These are phyloP conservation scores for Astrephomene gubernaculifera DNA, from an alignment of 139 green algal genomes.

Conservation along the genomic window DNA sequence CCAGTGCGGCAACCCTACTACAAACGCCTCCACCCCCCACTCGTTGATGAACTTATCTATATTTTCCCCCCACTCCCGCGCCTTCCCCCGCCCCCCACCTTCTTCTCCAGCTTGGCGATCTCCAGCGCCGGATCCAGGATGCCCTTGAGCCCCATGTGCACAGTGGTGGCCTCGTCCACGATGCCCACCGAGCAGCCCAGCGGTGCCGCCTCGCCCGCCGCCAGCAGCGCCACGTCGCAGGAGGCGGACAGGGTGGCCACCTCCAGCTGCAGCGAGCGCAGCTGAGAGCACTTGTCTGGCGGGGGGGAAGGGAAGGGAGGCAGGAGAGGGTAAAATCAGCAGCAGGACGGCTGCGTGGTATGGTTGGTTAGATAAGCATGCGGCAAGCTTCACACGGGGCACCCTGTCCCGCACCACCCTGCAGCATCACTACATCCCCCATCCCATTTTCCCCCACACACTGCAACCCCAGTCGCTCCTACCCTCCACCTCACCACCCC, in stretches of 20 bases:
- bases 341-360: too few relatives aligned
- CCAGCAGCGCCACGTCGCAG: constrained; percentile 57
- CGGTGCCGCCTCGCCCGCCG: constrained; percentile 44
- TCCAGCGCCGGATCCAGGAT: constrained; percentile 93
- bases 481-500: not conserved
- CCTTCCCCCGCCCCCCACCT: too few relatives aligned
- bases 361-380: too few relatives aligned
- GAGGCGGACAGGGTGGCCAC: constrained; percentile 72
- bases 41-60: too few relatives aligned
- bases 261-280: constrained; percentile 58
- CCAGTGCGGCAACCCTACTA: too few relatives aligned
- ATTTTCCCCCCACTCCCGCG: too few relatives aligned
- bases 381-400: too few relatives aligned
- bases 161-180: constrained; percentile 81
- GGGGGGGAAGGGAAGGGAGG: not conserved
- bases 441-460: too few relatives aligned
- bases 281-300: constrained; percentile 41
- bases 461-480: not conserved
- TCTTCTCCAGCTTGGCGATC: constrained; percentile 92
- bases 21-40: too few relatives aligned
- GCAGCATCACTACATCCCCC: too few relatives aligned
- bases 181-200: constrained; percentile 88
- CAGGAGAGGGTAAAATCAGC: not conserved
- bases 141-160: constrained; percentile 77
- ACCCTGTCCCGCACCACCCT: not conserved